Evolutionary conservation across 1,139 yeast genomes (phyloP), one percentile per base, ranked within the genome.

Genomic region (Nakaseomyces bracarensis): DNA sequence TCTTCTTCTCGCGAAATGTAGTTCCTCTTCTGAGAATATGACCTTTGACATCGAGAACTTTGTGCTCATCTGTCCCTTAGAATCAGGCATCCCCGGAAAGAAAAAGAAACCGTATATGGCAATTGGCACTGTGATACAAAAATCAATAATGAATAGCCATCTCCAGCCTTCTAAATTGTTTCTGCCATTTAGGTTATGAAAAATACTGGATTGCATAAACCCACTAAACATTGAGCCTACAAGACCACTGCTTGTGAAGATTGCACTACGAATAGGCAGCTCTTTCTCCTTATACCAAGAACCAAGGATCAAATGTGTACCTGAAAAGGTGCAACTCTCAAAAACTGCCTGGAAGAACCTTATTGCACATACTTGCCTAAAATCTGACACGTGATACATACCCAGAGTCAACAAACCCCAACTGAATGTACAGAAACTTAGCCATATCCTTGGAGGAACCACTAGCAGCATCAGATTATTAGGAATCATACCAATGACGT

Each of bases 101-200:
- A 69, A 71, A 11, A 76, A 46, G 38, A 75, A 68, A 1, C 82
- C 80, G 46, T 71, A 72, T 19, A 74, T 43, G 3, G 75, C 72
- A 36, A 77, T 72, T 2, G 77, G 77, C 3, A 75, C 46, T 0
- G 82, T 75, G 23, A 76, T 68, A 26, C 75, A 59, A 41, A 77
- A 79, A 56, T 77, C 84, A 46, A 79, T 70, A 42, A 79, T 74
- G 52, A 78, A 79, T 43, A 79, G 66, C 84, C 85, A 78, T 60
- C 79, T 71, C 85, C 85, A 79, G 3, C 82, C 75, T 14, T 64
- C 71, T 34, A 75, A 61, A 0, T 82, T 82, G 22, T 55, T 57
- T 3, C 51, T 53, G 10, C 75, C 76, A 45, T 70, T 67, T 58
- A 78, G 58, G 31, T 64, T 57, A 42, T 70, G 65, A 50, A 69